Evolutionary conservation across 768 basidiomycete genomes (phyloP), one percentile per base, ranked within the genome.

Genomic region (Cytidiella melzeri): DNA sequence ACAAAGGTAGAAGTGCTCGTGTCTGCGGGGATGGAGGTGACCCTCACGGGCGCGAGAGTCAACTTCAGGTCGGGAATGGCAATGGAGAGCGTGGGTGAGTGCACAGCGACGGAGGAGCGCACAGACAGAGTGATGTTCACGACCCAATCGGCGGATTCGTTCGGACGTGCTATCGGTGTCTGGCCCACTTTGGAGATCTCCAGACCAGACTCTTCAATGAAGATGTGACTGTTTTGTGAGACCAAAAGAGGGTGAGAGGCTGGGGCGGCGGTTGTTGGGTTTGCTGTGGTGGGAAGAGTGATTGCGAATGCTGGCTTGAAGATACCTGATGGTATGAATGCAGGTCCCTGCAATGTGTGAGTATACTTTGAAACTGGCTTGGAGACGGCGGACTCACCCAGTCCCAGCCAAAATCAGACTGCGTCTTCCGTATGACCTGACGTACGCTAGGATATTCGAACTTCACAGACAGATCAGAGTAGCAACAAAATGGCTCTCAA

Each of bases 341-440:
- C 80, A 34, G 77, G 79, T 15, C 74, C 77, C 78, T 78, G 38
- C 2, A 24, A 15, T 21, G 27, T 27, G 10, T 37, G n/a, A 48
- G 9, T 9, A 5, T 4, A 20, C 23, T 38, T 27, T 15, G 23
- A 41, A 26, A 11, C 3, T 43, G 39, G 18, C 2, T 15, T 7
- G 0, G 19, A n/a, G 15, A 18, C 6, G 12, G 11, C 1, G 19
- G 3, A 48, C 61, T 21, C 50, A 79, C 75, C 79, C 77, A 81
- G 61, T 81, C 79, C 78, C 79, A 82, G 1, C 80, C 79, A 52
- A 79, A 81, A 57, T 82, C 79, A 3, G 71, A 73, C 26, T 72
- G 65, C 2, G 70, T 67, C 57, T 82, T 80, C 1, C 79, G 71
- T 23, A 79, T 66, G 62, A 68, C 79, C 24, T 70, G 66, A 43